These are phyloP conservation scores for Alternaria hordeiaustralica DNA, from an alignment of 2,329 filamentous ascomycete genomes.

Conservation along the genomic window DNA sequence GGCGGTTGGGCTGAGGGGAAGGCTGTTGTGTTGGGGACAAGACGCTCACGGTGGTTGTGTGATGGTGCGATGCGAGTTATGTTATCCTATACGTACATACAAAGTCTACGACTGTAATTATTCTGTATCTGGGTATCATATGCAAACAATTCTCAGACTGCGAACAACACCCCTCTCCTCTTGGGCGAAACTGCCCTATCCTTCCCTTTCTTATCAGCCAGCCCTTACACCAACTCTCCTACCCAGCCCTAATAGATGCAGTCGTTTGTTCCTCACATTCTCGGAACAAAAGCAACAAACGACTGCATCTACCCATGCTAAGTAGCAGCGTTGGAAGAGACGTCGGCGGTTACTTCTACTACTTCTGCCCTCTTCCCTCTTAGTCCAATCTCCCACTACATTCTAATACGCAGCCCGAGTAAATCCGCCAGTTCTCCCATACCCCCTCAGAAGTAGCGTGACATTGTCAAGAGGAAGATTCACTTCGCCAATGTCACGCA, in stretches of 20 bases:
- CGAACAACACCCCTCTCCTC: too few species aligned
- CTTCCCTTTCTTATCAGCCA: too few species aligned
- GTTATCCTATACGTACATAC: not conserved
- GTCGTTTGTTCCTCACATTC: not conserved
- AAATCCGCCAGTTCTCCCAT: not conserved
- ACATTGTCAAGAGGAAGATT: too few species aligned
- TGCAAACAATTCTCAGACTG: not conserved
- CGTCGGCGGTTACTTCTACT: accelerated
- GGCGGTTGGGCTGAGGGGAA: too few species aligned
- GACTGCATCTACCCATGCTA: not conserved
- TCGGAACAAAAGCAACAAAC: not conserved
- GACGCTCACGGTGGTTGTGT: not conserved
- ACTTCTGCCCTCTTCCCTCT: too few species aligned
- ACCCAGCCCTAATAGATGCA: not conserved
- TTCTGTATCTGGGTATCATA: constrained; percentile 28
- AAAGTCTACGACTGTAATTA: not conserved
- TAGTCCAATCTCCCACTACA: too few species aligned
- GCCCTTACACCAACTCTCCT: not conserved
- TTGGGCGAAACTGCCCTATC: too few species aligned
- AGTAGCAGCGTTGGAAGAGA: too few species aligned
- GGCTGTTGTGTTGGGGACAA: too few species aligned
- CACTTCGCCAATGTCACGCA: too few species aligned
- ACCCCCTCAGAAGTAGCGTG: not conserved
- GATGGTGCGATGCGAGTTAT: not conserved
- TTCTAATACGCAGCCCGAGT: not conserved